Evolutionary conservation across 371 early-diverging fungal genomes (phyloP), one percentile per base, ranked within the genome.

Genomic region (Actinomortierella ambigua): DNA sequence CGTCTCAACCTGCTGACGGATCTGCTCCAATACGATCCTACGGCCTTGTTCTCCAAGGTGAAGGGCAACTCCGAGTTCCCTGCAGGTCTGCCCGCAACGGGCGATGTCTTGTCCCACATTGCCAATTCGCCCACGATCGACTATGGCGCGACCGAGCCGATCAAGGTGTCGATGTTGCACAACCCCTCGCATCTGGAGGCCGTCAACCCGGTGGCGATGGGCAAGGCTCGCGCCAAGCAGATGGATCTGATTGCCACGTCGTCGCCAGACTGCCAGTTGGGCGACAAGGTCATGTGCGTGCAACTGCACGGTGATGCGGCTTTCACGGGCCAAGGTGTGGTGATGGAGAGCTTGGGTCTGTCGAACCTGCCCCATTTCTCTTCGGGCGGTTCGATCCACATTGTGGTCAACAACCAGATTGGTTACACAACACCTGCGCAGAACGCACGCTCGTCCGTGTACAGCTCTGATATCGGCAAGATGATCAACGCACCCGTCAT

Each of bases 101-200:
- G 95, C 7, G 97, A 98, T 78, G 98, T 97, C 18, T 81, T 96
- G 39, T 95, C 95, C 39, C 97, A 97, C 65, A 56, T 77, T 63
- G 90, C 90, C 40, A 91, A 80, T 64, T 89, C 91, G 39, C 90
- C 90, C 44, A 86, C 84, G 58, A 76, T 96, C 28, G 81, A 85
- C 29, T 93, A 93, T 61, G 87, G 86, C 15, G 71, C 73, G 61
- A 78, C 66, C 41, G 79, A 75, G 46, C 79, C 59, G 51, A 59
- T 96, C 24, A 88, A 93, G 56, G 90, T 97, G 5, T 90, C 94
- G 2, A 79, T 98, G 78, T 78, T 96, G 17, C 92, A 90, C 70
- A 98, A 98, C 75, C 98, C 98, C 11, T 96, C 96, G 3, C 98
- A 98, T 76, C 77, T 95, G 9, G 95, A 94, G 73, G 96, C 98